phyloP scores from a whole-genome alignment of 805 yeast species.

The Ogataea wickerhamii region DNA sequence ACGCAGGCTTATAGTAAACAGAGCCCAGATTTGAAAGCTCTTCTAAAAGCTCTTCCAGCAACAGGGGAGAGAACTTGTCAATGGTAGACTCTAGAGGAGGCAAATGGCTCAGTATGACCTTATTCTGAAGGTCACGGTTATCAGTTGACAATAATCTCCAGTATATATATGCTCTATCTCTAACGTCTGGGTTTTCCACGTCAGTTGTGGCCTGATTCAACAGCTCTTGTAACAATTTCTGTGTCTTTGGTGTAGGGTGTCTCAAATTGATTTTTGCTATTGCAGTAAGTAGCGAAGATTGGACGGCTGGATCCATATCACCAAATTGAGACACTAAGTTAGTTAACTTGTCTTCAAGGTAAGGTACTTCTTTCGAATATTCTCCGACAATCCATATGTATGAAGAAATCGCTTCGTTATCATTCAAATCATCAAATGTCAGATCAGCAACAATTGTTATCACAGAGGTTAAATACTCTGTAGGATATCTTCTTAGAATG shows the following conservation, averaged over 20 bases:
- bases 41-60: slow-evolving; percentile 63
- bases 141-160: slow-evolving; percentile 68
- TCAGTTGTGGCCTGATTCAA: slow-evolving; percentile 61
- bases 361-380: slow-evolving; percentile 58
- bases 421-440: slow-evolving; percentile 44
- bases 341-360: slow-evolving; percentile 44
- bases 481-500: slow-evolving; percentile 63
- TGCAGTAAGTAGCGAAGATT: slow-evolving; percentile 55
- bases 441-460: slow-evolving; percentile 50
- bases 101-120: slow-evolving; percentile 55
- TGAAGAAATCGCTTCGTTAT: slow-evolving; percentile 50
- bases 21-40: slow-evolving; percentile 85
- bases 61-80: slow-evolving; percentile 62
- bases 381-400: slow-evolving; percentile 74
- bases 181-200: slow-evolving; percentile 69
- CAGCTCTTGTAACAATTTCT: slow-evolving; percentile 50
- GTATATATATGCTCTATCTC: slow-evolving; percentile 76
- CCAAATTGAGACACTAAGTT: slow-evolving; percentile 48
- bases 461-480: slow-evolving; percentile 45
- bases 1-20: slow-evolving; percentile 81
- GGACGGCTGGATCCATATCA: slow-evolving; percentile 59
- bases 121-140: slow-evolving; percentile 41
- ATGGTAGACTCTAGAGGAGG: slow-evolving; percentile 74
- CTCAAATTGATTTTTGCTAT: slow-evolving; percentile 52
- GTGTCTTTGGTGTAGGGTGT: slow-evolving; percentile 32